Evolutionary conservation across 352 stramenopile species (phyloP).

Genomic region (Globisporangium middletonii): DNA sequence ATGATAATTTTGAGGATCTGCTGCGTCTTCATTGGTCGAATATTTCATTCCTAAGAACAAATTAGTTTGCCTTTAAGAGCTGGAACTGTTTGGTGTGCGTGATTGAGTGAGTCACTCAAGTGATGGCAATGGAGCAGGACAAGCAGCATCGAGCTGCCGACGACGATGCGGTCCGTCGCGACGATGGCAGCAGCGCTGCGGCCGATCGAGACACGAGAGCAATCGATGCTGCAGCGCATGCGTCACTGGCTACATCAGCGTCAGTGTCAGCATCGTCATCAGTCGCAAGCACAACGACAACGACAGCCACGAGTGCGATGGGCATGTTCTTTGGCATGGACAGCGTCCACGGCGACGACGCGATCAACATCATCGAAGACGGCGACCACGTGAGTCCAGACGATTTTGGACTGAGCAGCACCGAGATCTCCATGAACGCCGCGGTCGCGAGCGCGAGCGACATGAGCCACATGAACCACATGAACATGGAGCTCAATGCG

Average conservation of each 20-base stretch:
- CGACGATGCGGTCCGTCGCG: not conserved
- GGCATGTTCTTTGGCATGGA: conserved; percentile 18
- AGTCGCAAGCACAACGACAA: not conserved
- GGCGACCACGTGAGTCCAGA: conserved; percentile 44
- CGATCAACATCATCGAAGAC: conserved; percentile 44
- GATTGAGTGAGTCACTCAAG: not conserved
- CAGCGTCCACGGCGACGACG: conserved; percentile 9
- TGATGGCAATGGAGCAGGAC: not conserved
- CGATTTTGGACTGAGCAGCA: conserved; percentile 35
- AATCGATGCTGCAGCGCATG: not conserved
- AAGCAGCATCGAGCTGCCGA: not conserved
- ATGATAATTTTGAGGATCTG: not conserved
- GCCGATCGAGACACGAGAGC: not conserved
- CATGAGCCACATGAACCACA: conserved; percentile 43
- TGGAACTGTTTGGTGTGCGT: not conserved
- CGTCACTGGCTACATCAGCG: not conserved
- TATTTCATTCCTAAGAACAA: not conserved
- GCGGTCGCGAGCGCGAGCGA: conserved; percentile 9
- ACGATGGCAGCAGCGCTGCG: not conserved
- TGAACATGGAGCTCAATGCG: conserved; percentile 49
- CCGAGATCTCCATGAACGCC: conserved; percentile 40
- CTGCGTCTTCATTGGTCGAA: too few species aligned
- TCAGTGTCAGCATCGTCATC: not conserved
- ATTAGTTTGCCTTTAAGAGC: not conserved
- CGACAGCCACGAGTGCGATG: conserved; percentile 1